A percentile compares a stretch with the other conserved stretches of the same genome.
These are phyloP conservation scores for Metschnikowia baotianmanensis DNA, from an alignment of 805 yeast genomes.

Conservation along the genomic window DNA sequence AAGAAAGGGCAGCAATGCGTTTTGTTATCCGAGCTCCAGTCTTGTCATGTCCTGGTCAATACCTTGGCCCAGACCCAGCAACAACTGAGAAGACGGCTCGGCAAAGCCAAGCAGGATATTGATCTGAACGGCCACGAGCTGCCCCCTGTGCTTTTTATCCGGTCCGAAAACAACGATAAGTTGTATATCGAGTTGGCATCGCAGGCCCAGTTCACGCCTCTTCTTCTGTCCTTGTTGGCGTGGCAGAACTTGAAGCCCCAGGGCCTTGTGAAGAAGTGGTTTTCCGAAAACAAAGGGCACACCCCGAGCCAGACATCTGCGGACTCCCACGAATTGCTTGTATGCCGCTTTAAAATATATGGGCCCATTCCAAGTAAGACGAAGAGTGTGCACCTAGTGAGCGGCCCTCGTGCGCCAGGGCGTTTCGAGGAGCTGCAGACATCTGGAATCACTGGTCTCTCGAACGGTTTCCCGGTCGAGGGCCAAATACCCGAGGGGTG, in stretches of 20 bases:
- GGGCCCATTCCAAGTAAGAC: constrained; percentile 55
- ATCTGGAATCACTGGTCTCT: not conserved
- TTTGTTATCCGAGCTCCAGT: constrained; percentile 35
- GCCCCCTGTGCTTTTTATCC: constrained; percentile 42
- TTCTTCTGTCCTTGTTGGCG: constrained; percentile 47
- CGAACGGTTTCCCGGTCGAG: constrained; percentile 3
- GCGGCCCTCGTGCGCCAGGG: constrained; percentile 39
- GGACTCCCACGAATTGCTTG: constrained; percentile 44
- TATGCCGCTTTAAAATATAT: constrained; percentile 62
- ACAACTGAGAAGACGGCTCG: constrained; percentile 7
- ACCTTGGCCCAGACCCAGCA: constrained; percentile 22
- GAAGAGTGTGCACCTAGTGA: constrained; percentile 36
- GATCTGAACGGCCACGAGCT: constrained; percentile 16
- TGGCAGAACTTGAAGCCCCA: constrained; percentile 56
- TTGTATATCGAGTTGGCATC: constrained; percentile 37
- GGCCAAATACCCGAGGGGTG: constrained; percentile 50
- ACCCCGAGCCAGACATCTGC: constrained; percentile 20
- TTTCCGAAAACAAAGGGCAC: constrained; percentile 35
- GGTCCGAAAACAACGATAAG: constrained; percentile 38
- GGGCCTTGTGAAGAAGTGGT: constrained; percentile 57
- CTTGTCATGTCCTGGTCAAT: constrained; percentile 38
- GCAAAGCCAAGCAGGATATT: constrained; percentile 5
- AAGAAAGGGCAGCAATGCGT: constrained; percentile 26
- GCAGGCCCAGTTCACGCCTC: constrained; percentile 38
- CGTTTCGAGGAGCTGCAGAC: constrained; percentile 17